These are phyloP conservation scores for Yamadazyma akitaensis DNA, from an alignment of 805 yeast species.

Conservation along the genomic window DNA sequence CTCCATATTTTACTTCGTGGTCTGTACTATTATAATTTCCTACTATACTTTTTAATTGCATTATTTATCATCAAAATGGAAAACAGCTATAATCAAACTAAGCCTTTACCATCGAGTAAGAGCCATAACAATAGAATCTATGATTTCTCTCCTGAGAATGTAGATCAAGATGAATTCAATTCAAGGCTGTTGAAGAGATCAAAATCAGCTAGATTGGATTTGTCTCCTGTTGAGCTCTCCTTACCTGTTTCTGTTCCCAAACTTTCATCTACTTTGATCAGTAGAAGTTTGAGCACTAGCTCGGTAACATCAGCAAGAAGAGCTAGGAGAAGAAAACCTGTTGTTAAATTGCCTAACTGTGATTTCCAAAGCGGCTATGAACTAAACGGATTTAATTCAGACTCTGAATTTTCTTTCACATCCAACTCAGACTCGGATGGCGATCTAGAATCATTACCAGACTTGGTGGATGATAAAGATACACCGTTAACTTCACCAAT, in stretches of 20 bases:
- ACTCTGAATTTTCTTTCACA: constrained; percentile 14
- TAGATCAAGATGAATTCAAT: constrained; percentile 6
- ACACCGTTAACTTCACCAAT: constrained; percentile 11
- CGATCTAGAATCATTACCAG: constrained; percentile 38
- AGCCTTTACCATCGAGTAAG: constrained; percentile 23
- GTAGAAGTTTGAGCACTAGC: constrained; percentile 1
- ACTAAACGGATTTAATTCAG: constrained; percentile 1
- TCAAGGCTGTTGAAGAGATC: constrained; percentile 14
- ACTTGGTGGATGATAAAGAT: constrained; percentile 27
- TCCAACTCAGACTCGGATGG: constrained; percentile 19
- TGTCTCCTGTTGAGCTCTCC: constrained; percentile 1
- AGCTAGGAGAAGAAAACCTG: constrained; percentile 10
- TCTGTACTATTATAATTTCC: constrained; percentile 6
- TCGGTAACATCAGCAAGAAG: constrained; percentile 4
- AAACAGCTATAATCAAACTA: constrained; percentile 16
- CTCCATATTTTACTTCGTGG: neutral
- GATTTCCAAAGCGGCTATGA: neutral
- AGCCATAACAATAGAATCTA: constrained; percentile 21
- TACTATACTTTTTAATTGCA: constrained; percentile 1
- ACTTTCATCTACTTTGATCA: constrained; percentile 8
- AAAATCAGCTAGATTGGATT: constrained; percentile 12
- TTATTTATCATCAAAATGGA: constrained; percentile 4
- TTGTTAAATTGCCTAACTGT: constrained; percentile 4
- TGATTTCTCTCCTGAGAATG: constrained; percentile 18
- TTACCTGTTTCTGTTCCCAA: neutral